Evolutionary conservation across 2,329 filamentous ascomycete genomes (phyloP), one percentile per base, ranked within the genome.

Genomic region (Pseudopyrenochaeta lycopersici): DNA sequence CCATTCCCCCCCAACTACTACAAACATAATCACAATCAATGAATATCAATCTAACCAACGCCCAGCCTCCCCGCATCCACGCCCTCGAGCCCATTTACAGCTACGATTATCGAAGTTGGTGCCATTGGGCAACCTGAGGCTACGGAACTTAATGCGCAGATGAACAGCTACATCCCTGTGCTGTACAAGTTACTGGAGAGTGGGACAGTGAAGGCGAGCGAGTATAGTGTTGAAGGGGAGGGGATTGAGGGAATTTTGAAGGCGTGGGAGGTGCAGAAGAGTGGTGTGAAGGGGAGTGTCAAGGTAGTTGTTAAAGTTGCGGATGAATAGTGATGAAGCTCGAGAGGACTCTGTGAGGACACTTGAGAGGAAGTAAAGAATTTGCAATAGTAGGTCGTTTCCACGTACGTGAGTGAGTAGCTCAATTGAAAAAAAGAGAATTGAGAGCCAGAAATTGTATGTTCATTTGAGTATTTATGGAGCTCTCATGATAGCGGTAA

Each of bases 241-340:
- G 60, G 63, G 4, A 44, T 66, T 27, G 60, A 65, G 12, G 60
- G 50, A 4, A 56, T 64, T 41, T 7, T 36, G 38, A 49, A 60
- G 17, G 64, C 63, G 5, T 66, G 54, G 58, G 55, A 59, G 11
- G 53, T 54, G 32, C 60, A 62, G 49, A 58, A 62, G 50, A 60
- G 46, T 36, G 63, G 62, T 15, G 57, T 49, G 41, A 47, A 45
- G 30, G 63, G 63, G 11, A 57, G 44, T 44, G 57, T 44, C 39
- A 65, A 67, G 49, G 62, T 66, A 11, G 20, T 67, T 11, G 56
- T 58, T 18, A 56, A 60, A 42, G 39, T 62, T 43, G 49, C 42
- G 38, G 53, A 57, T 20, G 51, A 49, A 29, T 41, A 35, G n/a
- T 9, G 33, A 17, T 36, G 17, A 17, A 36, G n/a, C n/a, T n/a